A percentile compares a stretch with the other conserved stretches of the same genome.
These are phyloP conservation scores for Penstemon davidsonii DNA, from an alignment of 257 asterid genomes.

Conservation along the genomic window DNA sequence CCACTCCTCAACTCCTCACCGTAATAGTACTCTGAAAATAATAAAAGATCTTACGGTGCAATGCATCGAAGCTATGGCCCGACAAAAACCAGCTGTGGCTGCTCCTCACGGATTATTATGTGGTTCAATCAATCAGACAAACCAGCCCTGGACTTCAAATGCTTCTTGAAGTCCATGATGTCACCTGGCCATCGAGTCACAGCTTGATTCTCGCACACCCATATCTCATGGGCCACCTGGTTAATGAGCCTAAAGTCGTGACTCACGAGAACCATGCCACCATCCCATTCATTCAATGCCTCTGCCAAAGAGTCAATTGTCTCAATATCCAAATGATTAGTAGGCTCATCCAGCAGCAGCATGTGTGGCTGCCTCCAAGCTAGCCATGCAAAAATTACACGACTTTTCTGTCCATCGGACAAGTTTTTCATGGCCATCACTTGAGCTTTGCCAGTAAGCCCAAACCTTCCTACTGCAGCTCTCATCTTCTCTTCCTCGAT, in stretches of 20 bases:
- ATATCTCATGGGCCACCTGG: slow-evolving; percentile 96
- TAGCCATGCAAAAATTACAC: slow-evolving; percentile 95
- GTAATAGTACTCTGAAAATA: background rate
- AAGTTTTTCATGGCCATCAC: slow-evolving; percentile 90
- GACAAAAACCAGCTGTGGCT: slow-evolving; percentile 15
- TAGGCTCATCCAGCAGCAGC: slow-evolving; percentile 91
- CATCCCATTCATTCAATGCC: slow-evolving; percentile 97
- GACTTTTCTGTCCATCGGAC: slow-evolving; percentile 88
- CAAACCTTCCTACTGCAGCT: slow-evolving; percentile 82
- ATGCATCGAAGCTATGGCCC: slow-evolving; percentile 15
- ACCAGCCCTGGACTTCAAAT: slow-evolving; percentile 73
- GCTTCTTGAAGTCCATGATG: slow-evolving; percentile 90
- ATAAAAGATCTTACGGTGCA: slow-evolving; percentile 1
- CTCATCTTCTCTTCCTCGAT: slow-evolving; percentile 94
- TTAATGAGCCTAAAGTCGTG: slow-evolving; percentile 96
- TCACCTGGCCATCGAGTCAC: slow-evolving; percentile 91
- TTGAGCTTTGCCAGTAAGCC: slow-evolving; percentile 92
- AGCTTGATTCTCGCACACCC: slow-evolving; percentile 90
- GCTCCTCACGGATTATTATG: background rate
- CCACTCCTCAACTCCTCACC: slow-evolving; percentile 7
- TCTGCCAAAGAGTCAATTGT: slow-evolving; percentile 94
- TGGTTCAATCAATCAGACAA: slow-evolving; percentile 42
- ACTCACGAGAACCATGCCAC: slow-evolving; percentile 95
- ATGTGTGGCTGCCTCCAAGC: slow-evolving; percentile 91
- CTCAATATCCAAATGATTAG: slow-evolving; percentile 96